Percentiles rank a stretch among this genome's conserved stretches.
phyloP scores from a whole-genome alignment of 176 grass and related monocot genomes.

The Oryza brachyantha region DNA sequence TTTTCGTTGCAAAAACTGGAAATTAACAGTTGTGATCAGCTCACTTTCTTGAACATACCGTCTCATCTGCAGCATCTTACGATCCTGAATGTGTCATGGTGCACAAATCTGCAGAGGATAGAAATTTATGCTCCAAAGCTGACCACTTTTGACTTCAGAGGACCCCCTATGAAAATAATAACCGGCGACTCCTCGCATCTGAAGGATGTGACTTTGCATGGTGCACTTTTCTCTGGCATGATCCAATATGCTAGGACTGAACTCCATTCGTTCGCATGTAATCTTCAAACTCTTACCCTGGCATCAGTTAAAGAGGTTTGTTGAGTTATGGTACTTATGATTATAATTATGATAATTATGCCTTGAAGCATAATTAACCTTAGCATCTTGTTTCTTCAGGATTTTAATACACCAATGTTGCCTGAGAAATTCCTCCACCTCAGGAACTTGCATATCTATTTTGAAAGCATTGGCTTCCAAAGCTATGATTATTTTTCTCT shows the following conservation, averaged over 20 bases:
- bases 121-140: slow-evolving; percentile 33
- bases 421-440: slow-evolving; percentile 14
- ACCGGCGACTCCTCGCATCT: neutral
- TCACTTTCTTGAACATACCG: slow-evolving; percentile 19
- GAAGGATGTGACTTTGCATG: neutral
- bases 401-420: neutral
- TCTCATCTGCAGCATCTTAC: slow-evolving; percentile 12
- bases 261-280: neutral
- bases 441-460: neutral
- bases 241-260: slow-evolving; percentile 13
- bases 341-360: neutral
- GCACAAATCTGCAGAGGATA: neutral
- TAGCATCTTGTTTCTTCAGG: neutral
- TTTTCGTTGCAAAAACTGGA: slow-evolving; percentile 12
- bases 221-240: neutral
- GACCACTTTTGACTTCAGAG: neutral
- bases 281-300: slow-evolving; percentile 12
- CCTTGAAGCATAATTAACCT: neutral
- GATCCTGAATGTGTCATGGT: neutral
- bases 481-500: slow-evolving; percentile 23
- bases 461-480: neutral
- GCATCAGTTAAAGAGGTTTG: neutral
- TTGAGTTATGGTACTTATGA: neutral
- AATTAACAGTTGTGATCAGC: neutral
- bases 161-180: neutral